These are phyloP conservation scores for Mycena belliarum DNA, from an alignment of 768 basidiomycete species.

Conservation along the genomic window DNA sequence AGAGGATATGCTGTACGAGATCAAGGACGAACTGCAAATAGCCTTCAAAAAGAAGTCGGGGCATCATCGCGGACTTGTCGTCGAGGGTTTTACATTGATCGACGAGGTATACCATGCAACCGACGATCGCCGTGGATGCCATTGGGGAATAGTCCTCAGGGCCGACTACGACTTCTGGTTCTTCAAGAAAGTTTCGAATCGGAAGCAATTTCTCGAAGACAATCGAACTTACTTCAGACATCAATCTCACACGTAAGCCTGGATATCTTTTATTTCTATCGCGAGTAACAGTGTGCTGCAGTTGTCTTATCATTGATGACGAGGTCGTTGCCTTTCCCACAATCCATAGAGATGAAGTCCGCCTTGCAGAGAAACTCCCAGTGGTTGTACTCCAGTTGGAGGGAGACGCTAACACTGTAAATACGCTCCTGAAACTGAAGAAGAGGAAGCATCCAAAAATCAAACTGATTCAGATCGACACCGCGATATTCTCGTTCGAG, in stretches of 20 bases:
- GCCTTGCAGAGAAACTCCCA: conserved; percentile 48
- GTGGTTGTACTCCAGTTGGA: conserved; percentile 55
- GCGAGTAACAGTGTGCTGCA: not conserved
- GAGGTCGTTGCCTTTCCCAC: conserved; percentile 54
- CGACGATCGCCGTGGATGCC: conserved; percentile 20
- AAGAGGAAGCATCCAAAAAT: conserved; percentile 29
- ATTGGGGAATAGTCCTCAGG: conserved; percentile 44
- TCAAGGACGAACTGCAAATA: conserved; percentile 56
- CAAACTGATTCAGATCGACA: conserved; percentile 58
- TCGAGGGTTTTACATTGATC: conserved; percentile 38
- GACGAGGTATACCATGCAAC: conserved; percentile 25
- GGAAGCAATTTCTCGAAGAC: conserved; percentile 39
- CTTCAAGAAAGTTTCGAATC: conserved; percentile 34
- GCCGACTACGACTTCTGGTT: conserved; percentile 38
- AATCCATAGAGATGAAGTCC: conserved; percentile 54
- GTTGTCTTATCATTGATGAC: conserved; percentile 49
- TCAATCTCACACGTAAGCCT: conserved; percentile 44
- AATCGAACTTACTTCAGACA: conserved; percentile 50
- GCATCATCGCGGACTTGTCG: conserved; percentile 32
- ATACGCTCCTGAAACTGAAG: conserved; percentile 43
- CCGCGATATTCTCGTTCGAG: conserved; percentile 62
- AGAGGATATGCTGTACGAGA: conserved; percentile 62
- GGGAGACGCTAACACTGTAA: conserved; percentile 38
- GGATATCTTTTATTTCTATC: not conserved
- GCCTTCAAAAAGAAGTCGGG: conserved; percentile 40